These are phyloP conservation scores for Naganishia vishniacii DNA, from an alignment of 768 basidiomycete species.

Conservation along the genomic window DNA sequence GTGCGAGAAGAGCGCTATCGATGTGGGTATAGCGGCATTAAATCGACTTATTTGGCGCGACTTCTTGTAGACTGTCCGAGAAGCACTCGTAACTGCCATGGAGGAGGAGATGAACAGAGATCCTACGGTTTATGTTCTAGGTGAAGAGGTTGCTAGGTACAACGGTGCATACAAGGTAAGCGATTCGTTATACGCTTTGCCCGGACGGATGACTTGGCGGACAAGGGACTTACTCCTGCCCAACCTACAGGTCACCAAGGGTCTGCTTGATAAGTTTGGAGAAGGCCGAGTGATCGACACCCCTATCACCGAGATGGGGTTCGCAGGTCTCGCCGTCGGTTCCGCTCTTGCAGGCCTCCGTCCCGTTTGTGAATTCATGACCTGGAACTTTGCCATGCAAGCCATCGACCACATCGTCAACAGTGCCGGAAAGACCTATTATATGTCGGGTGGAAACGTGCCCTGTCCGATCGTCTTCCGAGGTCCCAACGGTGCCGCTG, in stretches of 20 bases:
- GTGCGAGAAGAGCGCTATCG: conserved; percentile 21
- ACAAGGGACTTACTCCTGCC: neutral
- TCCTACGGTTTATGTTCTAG: conserved; percentile 87
- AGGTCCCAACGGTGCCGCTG: conserved; percentile 95
- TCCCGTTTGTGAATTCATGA: conserved; percentile 99
- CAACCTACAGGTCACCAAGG: conserved; percentile 77
- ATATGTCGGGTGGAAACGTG: conserved; percentile 99
- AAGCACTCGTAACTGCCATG: conserved; percentile 95
- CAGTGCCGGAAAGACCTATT: conserved; percentile 99
- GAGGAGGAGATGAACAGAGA: conserved; percentile 99
- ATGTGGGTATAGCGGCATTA: too few relatives aligned
- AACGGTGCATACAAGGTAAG: conserved; percentile 56
- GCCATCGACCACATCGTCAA: conserved; percentile 99
- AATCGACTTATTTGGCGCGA: too few relatives aligned
- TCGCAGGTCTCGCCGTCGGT: conserved; percentile 92
- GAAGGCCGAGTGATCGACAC: conserved; percentile 92
- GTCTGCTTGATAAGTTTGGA: conserved; percentile 96
- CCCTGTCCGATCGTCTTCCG: conserved; percentile 99
- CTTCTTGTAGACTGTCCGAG: conserved; percentile 85
- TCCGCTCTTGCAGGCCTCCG: conserved; percentile 89
- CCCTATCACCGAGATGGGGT: conserved; percentile 84
- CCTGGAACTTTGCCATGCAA: conserved; percentile 98
- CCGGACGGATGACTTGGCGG: neutral
- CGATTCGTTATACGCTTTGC: neutral
- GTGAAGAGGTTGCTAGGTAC: conserved; percentile 97